phyloP scores from a whole-genome alignment of 441 rosid species.

The Gossypium trilobum region DNA sequence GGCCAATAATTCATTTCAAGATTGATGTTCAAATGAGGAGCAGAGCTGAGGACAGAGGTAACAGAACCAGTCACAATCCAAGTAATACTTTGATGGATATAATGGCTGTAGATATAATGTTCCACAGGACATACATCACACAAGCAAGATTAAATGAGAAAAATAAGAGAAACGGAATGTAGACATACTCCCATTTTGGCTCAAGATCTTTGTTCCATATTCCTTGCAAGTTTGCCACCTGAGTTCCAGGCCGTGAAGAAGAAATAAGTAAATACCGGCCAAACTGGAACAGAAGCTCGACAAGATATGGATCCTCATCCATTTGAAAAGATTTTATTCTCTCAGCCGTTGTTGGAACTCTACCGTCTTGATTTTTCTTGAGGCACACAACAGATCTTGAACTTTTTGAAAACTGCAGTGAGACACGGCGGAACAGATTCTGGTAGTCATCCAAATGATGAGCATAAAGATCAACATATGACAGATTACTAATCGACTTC shows the following conservation, averaged over 20 bases:
- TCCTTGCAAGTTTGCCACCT: slow-evolving; percentile 85
- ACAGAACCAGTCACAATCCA: slow-evolving; percentile 2
- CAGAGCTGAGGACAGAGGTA: slow-evolving; percentile 36
- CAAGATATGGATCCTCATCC: slow-evolving; percentile 73
- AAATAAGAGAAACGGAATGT: neutral
- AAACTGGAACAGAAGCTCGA: slow-evolving; percentile 79
- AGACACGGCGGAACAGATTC: slow-evolving; percentile 62
- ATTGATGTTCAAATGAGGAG: slow-evolving; percentile 86
- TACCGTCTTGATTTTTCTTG: slow-evolving; percentile 14
- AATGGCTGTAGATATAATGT: neutral
- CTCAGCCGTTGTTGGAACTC: slow-evolving; percentile 62
- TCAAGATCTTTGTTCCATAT: slow-evolving; percentile 75
- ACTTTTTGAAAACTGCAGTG: slow-evolving; percentile 50
- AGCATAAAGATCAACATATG: slow-evolving; percentile 51
- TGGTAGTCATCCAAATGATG: slow-evolving; percentile 67
- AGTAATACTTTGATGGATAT: neutral
- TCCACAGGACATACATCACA: neutral
- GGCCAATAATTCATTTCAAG: slow-evolving; percentile 98
- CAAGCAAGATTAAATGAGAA: neutral
- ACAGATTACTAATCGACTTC: slow-evolving; percentile 31
- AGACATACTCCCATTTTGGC: slow-evolving; percentile 79
- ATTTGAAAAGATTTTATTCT: slow-evolving; percentile 61
- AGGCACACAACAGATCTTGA: slow-evolving; percentile 16
- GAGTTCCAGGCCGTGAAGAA: slow-evolving; percentile 81
- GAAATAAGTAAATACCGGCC: slow-evolving; percentile 87